These are phyloP conservation scores for Irineochytrium annulatum DNA, from an alignment of 192 early-diverging fungal genomes.

Conservation along the genomic window DNA sequence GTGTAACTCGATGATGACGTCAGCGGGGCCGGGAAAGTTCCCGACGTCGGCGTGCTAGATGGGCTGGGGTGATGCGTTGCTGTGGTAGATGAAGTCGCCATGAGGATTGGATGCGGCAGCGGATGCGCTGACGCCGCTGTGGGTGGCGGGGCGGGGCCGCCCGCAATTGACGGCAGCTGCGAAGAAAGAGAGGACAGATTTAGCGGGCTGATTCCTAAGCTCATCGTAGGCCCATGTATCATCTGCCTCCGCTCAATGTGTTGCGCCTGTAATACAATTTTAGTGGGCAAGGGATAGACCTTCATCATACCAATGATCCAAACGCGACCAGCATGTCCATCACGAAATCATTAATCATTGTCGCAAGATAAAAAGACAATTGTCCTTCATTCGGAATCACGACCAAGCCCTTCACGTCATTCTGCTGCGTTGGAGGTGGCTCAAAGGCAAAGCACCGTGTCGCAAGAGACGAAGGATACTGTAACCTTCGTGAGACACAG, in stretches of 20 bases:
- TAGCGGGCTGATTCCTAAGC: slow-evolving; percentile 6
- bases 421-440: slow-evolving; percentile 66
- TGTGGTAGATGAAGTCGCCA: slow-evolving; percentile 4
- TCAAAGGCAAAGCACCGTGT: slow-evolving; percentile 79
- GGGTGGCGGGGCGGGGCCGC: neutral
- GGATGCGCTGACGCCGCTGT: slow-evolving; percentile 3
- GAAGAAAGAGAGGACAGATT: neutral
- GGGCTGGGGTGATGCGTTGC: no score
- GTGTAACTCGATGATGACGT: no score
- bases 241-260: slow-evolving; percentile 57
- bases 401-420: slow-evolving; percentile 69
- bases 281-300: neutral
- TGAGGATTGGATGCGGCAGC: slow-evolving; percentile 1
- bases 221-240: slow-evolving; percentile 47
- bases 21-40: no score
- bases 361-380: slow-evolving; percentile 68
- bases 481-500: neutral
- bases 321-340: slow-evolving; percentile 66
- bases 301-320: slow-evolving; percentile 53
- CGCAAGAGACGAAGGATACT: slow-evolving; percentile 70
- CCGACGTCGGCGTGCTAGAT: no score
- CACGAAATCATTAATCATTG: slow-evolving; percentile 77
- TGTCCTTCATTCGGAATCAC: slow-evolving; percentile 80
- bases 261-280: slow-evolving; percentile 25
- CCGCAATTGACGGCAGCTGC: neutral